Base-by-base conservation (phyloP, 106 monocot species). In the Hemerocallis citrina region DNA sequence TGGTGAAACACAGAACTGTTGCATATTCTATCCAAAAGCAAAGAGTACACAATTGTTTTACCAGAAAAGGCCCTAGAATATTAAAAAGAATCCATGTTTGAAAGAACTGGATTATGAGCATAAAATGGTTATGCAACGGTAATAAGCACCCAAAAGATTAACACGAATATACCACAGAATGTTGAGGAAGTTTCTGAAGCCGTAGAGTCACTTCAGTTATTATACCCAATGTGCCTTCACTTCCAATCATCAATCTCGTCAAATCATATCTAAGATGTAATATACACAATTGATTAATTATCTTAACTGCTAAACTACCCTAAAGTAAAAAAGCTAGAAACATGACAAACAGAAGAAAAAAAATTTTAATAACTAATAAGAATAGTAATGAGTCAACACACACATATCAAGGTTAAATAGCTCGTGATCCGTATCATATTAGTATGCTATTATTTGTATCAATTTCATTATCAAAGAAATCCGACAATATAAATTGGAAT, bases 201-300 rank as follows among this genome's bases (percentile, higher is more conserved):
- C 90, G 86, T 63, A 90, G 72, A 70, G 95, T 96, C 50, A 90
- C 81, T 77, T 90, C 86, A 55, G 95, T 96, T 64, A 96, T 96
- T 40, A 96, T 50, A 33, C 95, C 95, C 32, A 96, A 62, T 11
- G 95, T 96, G 15, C 95, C 90, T 81, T 90, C 95, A 74, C 95
- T 90, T 74, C 95, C 95, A 72, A 96, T 84, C 63, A 90, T 68
- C 69, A 90, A 68, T 1, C 90, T 73, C 36, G 90, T 71, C 66
- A 96, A 72, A 70, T 96, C 86, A 84, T 96, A 96, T 51, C 95
- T 96, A 58, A 43, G 23, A 63, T n/a, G 17, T 31, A 17, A 61
- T 9, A 71, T 28, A 64, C 15, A 48, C 21, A 25, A 13, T 61
- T 4, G 65, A 66, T 31, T 40, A 21, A 29, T 36, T 35, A 21